Evolutionary conservation across 2,329 filamentous ascomycete genomes (phyloP).

Genomic region (Aspergillus viridinutans): DNA sequence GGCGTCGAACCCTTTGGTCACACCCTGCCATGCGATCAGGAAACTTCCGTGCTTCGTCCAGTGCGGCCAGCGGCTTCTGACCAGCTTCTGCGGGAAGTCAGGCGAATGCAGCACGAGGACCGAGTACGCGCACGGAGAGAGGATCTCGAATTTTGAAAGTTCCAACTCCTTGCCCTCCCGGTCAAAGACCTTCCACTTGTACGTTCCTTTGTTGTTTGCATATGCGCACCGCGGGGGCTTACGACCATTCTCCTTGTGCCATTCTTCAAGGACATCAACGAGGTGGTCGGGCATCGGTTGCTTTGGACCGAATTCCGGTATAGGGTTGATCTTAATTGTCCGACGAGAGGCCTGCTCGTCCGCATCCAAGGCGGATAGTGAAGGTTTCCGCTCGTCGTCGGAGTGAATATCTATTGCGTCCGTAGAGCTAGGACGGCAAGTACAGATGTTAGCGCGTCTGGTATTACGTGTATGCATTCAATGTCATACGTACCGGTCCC

Average conservation of each 20-base stretch:
- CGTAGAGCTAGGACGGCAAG: not conserved
- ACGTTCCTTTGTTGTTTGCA: not conserved
- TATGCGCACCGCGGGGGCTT: conserved; percentile 2
- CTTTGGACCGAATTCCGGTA: not conserved
- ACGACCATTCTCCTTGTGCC: conserved; percentile 7
- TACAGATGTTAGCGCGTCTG: not conserved
- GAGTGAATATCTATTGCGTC: not conserved
- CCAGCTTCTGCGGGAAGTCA: conserved; percentile 1
- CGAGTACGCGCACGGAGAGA: conserved; percentile 1
- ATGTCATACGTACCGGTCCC: not conserved
- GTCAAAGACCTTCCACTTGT: conserved; percentile 13
- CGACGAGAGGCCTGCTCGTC: not conserved
- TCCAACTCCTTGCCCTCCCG: conserved; percentile 9
- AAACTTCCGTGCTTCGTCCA: conserved; percentile 1
- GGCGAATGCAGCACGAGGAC: conserved; percentile 8
- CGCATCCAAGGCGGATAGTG: conserved; percentile 1
- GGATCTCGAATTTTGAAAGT: conserved; percentile 7
- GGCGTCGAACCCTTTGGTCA: conserved; percentile 1
- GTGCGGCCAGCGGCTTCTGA: conserved; percentile 1
- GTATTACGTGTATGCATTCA: not conserved
- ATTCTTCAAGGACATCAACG: conserved; percentile 7
- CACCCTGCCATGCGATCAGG: conserved; percentile 10
- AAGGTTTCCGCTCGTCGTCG: not conserved
- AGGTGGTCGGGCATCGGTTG: conserved; percentile 6
- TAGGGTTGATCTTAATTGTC: not conserved